phyloP scores from a whole-genome alignment of 345 rosid species.

The Bruguiera parviflora region DNA sequence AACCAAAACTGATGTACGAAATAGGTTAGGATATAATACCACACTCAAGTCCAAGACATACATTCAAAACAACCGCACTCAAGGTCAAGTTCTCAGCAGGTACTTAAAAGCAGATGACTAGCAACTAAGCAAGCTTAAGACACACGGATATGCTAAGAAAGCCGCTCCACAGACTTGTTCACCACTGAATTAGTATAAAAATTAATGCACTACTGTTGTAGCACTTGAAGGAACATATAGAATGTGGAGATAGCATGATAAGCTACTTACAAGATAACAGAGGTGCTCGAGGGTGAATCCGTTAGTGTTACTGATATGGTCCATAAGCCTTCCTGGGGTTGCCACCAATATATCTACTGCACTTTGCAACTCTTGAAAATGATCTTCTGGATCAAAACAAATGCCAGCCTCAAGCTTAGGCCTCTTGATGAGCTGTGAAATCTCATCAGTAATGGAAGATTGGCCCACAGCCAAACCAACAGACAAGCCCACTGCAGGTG shows the following conservation, averaged over 20 bases:
- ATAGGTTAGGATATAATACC: neutral
- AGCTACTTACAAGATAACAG: slow-evolving; percentile 71
- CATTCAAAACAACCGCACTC: too few relatives aligned
- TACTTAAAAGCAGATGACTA: too few relatives aligned
- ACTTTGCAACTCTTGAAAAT: slow-evolving; percentile 49
- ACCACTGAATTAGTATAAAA: neutral
- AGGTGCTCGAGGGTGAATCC: slow-evolving; percentile 96
- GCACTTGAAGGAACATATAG: neutral
- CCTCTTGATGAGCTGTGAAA: slow-evolving; percentile 65
- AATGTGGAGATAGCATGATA: slow-evolving; percentile 4
- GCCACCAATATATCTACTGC: slow-evolving; percentile 91
- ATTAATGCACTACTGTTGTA: slow-evolving; percentile 2
- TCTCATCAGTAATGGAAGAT: slow-evolving; percentile 84
- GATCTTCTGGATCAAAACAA: slow-evolving; percentile 72
- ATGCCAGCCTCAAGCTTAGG: slow-evolving; percentile 80
- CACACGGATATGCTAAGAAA: neutral
- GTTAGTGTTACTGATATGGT: slow-evolving; percentile 76
- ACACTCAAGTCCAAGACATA: too few relatives aligned
- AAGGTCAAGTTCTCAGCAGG: too few relatives aligned
- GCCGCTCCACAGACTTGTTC: neutral
- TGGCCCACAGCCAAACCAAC: slow-evolving; percentile 97
- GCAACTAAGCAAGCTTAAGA: too few relatives aligned
- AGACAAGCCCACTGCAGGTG: slow-evolving; percentile 85
- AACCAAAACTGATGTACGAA: neutral
- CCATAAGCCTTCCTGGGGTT: slow-evolving; percentile 99